Conservation (phyloP, 306 rosid genomes). For the Acacia acuminata region DNA sequence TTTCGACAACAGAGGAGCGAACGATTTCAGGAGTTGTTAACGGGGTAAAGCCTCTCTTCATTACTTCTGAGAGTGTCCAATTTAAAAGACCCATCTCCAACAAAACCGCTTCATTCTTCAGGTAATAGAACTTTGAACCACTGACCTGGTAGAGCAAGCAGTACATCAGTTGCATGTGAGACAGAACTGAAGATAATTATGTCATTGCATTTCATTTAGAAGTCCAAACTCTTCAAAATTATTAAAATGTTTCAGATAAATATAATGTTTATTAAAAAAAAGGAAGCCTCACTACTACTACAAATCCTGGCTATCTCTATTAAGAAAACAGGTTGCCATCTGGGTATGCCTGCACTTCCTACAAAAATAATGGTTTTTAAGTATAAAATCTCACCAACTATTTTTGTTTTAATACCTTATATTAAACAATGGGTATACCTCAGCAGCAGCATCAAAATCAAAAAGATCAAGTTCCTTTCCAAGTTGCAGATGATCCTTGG, state of each 20-base stretch:
- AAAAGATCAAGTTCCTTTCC: constrained; percentile 89
- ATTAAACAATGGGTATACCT: constrained; percentile 57
- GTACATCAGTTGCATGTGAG: constrained; percentile 19
- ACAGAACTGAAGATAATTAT: constrained; percentile 20
- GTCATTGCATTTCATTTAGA: neutral
- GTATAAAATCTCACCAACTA: constrained; percentile 6
- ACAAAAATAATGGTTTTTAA: neutral
- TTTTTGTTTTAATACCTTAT: constrained; percentile 32
- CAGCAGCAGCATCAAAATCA: constrained; percentile 95
- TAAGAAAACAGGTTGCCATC: constrained; percentile 14
- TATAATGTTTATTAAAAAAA: neutral
- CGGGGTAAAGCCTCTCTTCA: constrained; percentile 85
- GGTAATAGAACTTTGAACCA: constrained; percentile 93
- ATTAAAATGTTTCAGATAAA: neutral
- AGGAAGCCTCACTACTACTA: neutral
- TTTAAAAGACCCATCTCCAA: constrained; percentile 87
- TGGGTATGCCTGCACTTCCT: neutral
- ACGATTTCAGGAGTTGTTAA: constrained; percentile 91
- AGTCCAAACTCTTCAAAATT: constrained; percentile 23
- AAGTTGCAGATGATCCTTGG: constrained; percentile 88
- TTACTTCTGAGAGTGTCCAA: constrained; percentile 92
- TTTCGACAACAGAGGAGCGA: constrained; percentile 92
- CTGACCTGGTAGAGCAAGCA: constrained; percentile 67
- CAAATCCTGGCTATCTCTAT: neutral
- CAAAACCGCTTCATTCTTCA: constrained; percentile 89